A percentile compares a stretch with the other conserved stretches of the same genome.
Conservation (phyloP, 2,329 filamentous ascomycete genomes). For the Fusarium sp. region DNA sequence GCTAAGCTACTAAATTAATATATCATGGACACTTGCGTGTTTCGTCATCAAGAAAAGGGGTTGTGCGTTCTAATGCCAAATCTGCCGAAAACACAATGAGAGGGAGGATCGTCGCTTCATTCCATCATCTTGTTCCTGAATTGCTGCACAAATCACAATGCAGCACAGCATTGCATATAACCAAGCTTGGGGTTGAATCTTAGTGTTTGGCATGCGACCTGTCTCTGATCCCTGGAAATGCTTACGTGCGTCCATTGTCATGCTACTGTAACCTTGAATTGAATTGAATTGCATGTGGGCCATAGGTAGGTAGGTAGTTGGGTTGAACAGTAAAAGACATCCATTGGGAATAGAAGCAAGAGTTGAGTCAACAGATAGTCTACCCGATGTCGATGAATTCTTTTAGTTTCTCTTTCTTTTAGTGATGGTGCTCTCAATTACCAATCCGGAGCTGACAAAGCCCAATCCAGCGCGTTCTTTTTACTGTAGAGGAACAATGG, state of each 20-base stretch:
- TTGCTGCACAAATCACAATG: conserved; percentile 31
- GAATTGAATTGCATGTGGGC: background rate
- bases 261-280: background rate
- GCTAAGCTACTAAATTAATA: conserved; percentile 10
- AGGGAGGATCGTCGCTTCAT: conserved; percentile 37
- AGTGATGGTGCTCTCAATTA: conserved; percentile 12
- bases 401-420: background rate
- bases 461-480: conserved; percentile 26
- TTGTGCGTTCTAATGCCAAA: conserved; percentile 21
- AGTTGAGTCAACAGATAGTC: background rate
- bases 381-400: background rate
- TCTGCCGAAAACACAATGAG: conserved; percentile 21
- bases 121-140: conserved; percentile 27
- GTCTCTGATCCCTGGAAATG: conserved; percentile 17
- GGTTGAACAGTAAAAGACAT: background rate
- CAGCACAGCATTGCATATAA: conserved; percentile 6
- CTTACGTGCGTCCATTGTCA: conserved; percentile 8
- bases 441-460: conserved; percentile 35
- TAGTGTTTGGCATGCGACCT: conserved; percentile 32
- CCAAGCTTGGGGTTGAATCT: conserved; percentile 17
- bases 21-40: conserved; percentile 28
- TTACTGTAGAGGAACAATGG: conserved; percentile 34
- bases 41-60: conserved; percentile 38
- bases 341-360: background rate
- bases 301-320: background rate